These are phyloP conservation scores for Polychaeton citri DNA, from an alignment of 2,329 filamentous ascomycete species.

Conservation along the genomic window DNA sequence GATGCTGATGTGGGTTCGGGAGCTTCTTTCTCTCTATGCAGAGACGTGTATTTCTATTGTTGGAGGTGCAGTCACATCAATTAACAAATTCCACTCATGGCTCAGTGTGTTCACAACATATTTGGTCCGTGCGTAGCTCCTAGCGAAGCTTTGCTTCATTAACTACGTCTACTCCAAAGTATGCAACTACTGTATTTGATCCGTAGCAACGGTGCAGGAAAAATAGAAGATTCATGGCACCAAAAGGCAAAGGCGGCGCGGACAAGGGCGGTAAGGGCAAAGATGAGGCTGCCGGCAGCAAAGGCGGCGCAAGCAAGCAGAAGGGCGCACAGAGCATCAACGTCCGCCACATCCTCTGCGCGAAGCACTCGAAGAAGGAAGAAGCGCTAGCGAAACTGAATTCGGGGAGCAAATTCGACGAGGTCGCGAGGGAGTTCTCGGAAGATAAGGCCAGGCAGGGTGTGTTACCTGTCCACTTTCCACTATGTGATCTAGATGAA, in stretches of 20 bases:
- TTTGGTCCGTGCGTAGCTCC: too few relatives aligned
- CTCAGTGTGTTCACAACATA: too few relatives aligned
- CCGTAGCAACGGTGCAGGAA: too few relatives aligned
- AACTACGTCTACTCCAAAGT: too few relatives aligned
- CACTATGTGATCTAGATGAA: background rate
- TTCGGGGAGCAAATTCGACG: constrained; percentile 57
- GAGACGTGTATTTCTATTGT: too few relatives aligned
- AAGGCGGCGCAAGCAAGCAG: constrained; percentile 27
- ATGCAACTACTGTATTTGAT: too few relatives aligned
- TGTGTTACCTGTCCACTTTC: constrained; percentile 9
- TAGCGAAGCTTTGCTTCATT: too few relatives aligned
- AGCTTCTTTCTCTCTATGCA: too few relatives aligned
- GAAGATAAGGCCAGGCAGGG: constrained; percentile 63
- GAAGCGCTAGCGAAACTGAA: constrained; percentile 57
- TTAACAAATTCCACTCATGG: too few relatives aligned
- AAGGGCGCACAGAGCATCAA: constrained; percentile 58
- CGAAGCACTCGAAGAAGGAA: constrained; percentile 66
- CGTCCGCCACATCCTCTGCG: constrained; percentile 63
- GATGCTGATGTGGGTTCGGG: too few relatives aligned
- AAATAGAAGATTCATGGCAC: too few relatives aligned
- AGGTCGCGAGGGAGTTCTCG: constrained; percentile 57
- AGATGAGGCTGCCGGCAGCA: constrained; percentile 16
- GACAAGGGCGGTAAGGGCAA: constrained; percentile 13
- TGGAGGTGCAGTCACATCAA: too few relatives aligned
- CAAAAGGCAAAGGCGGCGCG: constrained; percentile 14